Percentiles rank a stretch among this genome's conserved stretches.
These are phyloP conservation scores for Mycosarcoma mackinlayi DNA, from an alignment of 1,284 basidiomycete genomes.

Conservation along the genomic window DNA sequence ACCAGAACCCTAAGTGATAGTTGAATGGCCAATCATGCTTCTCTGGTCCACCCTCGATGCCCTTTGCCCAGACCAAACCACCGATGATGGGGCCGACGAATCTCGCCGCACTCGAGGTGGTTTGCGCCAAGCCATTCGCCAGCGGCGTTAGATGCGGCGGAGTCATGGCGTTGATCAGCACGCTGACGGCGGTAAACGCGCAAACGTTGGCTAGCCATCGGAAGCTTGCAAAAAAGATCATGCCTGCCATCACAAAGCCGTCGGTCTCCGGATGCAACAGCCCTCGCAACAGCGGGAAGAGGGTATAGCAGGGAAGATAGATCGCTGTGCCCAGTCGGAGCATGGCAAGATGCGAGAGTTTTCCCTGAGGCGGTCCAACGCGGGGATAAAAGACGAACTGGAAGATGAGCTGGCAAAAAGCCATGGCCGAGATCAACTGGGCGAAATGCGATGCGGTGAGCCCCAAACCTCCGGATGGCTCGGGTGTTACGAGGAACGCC, in stretches of 20 bases:
- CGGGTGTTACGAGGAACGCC: slow-evolving; percentile 67
- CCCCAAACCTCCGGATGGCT: slow-evolving; percentile 62
- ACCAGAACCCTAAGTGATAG: slow-evolving; percentile 64
- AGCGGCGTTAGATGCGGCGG: slow-evolving; percentile 69
- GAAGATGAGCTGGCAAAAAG: slow-evolving; percentile 60
- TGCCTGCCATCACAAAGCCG: slow-evolving; percentile 70
- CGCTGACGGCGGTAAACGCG: slow-evolving; percentile 67
- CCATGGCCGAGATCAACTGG: slow-evolving; percentile 66
- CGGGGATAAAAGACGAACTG: slow-evolving; percentile 76
- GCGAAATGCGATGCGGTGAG: slow-evolving; percentile 68
- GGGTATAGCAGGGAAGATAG: slow-evolving; percentile 52
- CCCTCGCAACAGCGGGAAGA: slow-evolving; percentile 70
- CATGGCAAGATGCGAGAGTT: slow-evolving; percentile 65
- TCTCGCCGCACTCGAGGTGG: slow-evolving; percentile 67
- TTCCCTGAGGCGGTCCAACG: slow-evolving; percentile 69
- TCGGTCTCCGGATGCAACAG: slow-evolving; percentile 67
- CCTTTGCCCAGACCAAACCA: slow-evolving; percentile 65
- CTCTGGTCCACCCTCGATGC: slow-evolving; percentile 54
- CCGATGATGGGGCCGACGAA: slow-evolving; percentile 68
- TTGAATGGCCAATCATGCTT: slow-evolving; percentile 60
- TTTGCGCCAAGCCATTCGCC: slow-evolving; percentile 70
- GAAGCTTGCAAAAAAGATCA: slow-evolving; percentile 68
- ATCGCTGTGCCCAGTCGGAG: slow-evolving; percentile 57
- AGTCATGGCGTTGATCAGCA: slow-evolving; percentile 69
- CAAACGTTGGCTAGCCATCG: slow-evolving; percentile 69